These are phyloP conservation scores for Metarhizium album DNA, from an alignment of 2,329 filamentous ascomycete species.

Conservation along the genomic window DNA sequence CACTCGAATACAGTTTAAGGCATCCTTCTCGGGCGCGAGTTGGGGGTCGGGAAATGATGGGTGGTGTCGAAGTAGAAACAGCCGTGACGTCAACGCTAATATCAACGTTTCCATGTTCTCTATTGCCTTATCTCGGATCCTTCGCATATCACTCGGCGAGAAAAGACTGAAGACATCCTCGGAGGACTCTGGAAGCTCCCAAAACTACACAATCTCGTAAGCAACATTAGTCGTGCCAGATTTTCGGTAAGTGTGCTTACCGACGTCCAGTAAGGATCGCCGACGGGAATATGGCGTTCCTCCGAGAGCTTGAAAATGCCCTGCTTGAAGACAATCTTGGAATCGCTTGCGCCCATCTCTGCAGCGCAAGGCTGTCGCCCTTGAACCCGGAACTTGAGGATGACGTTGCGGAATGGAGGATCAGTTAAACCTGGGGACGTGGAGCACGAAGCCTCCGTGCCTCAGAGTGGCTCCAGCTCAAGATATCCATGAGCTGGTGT, in stretches of 20 bases:
- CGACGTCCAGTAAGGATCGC: constrained; percentile 88
- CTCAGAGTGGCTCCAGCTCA: background rate
- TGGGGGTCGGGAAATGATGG: constrained; percentile 83
- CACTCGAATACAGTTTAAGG: constrained; percentile 89
- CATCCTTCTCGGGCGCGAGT: constrained; percentile 73
- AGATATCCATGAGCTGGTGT: too few relatives aligned
- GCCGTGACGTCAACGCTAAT: constrained; percentile 68
- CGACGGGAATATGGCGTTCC: constrained; percentile 73
- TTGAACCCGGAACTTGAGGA: constrained; percentile 8
- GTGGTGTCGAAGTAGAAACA: constrained; percentile 75
- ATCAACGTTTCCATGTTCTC: constrained; percentile 86
- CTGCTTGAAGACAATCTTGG: constrained; percentile 97
- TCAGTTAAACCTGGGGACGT: background rate
- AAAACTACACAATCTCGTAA: constrained; percentile 54
- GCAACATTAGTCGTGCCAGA: background rate
- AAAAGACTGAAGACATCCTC: constrained; percentile 97
- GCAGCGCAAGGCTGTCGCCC: constrained; percentile 15
- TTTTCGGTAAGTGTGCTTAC: constrained; percentile 40
- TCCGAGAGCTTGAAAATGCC: constrained; percentile 96
- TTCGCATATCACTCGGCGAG: constrained; percentile 76
- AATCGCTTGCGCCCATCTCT: constrained; percentile 92
- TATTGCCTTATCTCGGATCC: constrained; percentile 73
- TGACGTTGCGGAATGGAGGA: constrained; percentile 4
- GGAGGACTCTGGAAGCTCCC: constrained; percentile 89
- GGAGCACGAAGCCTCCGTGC: background rate